These are phyloP conservation scores for Diaporthe destruens DNA, from an alignment of 2,329 filamentous ascomycete species.

Conservation along the genomic window DNA sequence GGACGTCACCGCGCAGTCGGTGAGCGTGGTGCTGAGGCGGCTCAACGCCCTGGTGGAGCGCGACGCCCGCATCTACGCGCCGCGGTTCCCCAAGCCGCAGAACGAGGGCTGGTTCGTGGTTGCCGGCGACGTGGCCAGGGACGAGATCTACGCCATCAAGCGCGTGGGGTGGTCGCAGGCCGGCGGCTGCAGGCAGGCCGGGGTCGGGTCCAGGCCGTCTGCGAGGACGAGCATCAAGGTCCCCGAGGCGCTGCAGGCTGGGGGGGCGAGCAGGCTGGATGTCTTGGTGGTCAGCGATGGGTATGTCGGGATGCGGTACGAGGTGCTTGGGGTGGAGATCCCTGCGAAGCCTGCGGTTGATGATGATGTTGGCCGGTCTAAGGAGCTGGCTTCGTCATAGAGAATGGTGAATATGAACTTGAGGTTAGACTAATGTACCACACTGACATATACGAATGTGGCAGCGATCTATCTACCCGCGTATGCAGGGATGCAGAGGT, in stretches of 20 bases:
- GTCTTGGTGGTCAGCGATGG: conserved; percentile 86
- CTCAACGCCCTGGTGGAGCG: conserved; percentile 74
- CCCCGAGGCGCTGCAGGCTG: conserved; percentile 56
- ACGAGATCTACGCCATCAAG: conserved; percentile 89
- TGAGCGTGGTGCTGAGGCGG: conserved; percentile 75
- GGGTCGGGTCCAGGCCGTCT: conserved; percentile 60
- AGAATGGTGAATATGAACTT: too few species aligned
- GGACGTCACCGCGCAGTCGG: conserved; percentile 70
- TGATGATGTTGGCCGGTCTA: conserved; percentile 59
- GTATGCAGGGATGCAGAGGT: not conserved
- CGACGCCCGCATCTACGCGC: conserved; percentile 85
- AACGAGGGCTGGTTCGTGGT: conserved; percentile 94
- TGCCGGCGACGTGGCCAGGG: conserved; percentile 73
- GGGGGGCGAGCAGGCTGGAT: conserved; percentile 72
- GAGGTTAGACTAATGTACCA: too few species aligned
- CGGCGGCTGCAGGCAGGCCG: conserved; percentile 48
- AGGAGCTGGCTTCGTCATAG: conserved; percentile 49
- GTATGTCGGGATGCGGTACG: conserved; percentile 80
- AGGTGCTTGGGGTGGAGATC: conserved; percentile 62
- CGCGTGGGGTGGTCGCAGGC: conserved; percentile 77
- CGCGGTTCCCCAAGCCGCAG: conserved; percentile 92
- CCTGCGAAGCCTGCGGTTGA: conserved; percentile 63
- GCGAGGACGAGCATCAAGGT: conserved; percentile 72
- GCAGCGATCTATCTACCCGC: not conserved
- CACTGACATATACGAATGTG: not conserved